These are phyloP conservation scores for Linnemannia exigua DNA, from an alignment of 192 early-diverging fungal genomes.

Conservation along the genomic window DNA sequence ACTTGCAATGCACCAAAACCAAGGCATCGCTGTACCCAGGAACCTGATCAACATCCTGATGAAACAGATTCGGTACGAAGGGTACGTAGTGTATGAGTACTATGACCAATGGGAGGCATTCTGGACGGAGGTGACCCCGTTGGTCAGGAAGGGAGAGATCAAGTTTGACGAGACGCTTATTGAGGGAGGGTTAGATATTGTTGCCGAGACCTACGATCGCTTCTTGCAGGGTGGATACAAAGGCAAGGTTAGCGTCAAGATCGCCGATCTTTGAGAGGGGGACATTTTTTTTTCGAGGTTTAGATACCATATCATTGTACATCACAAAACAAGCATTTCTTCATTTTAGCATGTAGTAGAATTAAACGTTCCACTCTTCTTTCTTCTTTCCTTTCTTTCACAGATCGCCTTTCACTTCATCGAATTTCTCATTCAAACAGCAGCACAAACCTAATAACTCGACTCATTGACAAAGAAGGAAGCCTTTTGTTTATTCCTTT, in stretches of 20 bases:
- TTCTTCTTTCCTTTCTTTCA: no score
- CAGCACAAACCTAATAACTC: no score
- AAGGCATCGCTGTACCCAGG: conserved; percentile 10
- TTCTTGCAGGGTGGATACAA: conserved; percentile 24
- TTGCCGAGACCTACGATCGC: conserved; percentile 24
- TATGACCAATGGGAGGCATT: conserved; percentile 26
- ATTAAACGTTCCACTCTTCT: no score
- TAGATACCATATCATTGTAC: no score
- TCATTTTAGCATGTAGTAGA: no score
- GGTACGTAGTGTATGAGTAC: conserved; percentile 29
- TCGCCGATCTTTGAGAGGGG: conserved; percentile 19
- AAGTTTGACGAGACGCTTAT: conserved; percentile 25
- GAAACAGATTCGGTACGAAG: conserved; percentile 46
- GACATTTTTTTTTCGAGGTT: no score
- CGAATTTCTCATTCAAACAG: no score
- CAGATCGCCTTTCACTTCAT: no score
- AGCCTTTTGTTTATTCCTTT: no score
- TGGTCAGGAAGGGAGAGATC: conserved; percentile 43
- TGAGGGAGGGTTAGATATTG: background rate
- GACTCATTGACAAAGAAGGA: no score
- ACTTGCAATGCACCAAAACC: conserved; percentile 26
- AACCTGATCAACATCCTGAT: conserved; percentile 33
- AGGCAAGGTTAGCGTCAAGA: conserved; percentile 44
- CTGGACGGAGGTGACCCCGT: conserved; percentile 28
- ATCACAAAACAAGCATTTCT: no score